phyloP scores from a whole-genome alignment of 2,329 filamentous ascomycete genomes.

The Ceratocystis cacaofunesta region DNA sequence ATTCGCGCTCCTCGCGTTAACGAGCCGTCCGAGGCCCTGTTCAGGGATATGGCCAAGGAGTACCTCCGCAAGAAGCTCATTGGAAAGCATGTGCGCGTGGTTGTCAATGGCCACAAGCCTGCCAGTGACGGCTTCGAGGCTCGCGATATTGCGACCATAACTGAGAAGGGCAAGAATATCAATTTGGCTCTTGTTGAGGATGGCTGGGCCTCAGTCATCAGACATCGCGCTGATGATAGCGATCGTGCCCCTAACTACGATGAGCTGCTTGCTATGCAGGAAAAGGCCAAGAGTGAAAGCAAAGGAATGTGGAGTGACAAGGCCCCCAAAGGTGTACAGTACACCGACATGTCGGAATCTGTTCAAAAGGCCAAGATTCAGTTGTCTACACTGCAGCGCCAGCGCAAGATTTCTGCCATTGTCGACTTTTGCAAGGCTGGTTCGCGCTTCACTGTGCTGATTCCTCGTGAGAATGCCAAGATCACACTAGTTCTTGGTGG shows the following conservation, averaged over 20 bases:
- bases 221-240: constrained; percentile 86
- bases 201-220: constrained; percentile 84
- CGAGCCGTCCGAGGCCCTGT: constrained; percentile 76
- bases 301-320: constrained; percentile 95
- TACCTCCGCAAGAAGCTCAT: constrained; percentile 87
- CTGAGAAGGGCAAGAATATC: constrained; percentile 72
- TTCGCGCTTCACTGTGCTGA: constrained; percentile 78
- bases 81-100: constrained; percentile 84
- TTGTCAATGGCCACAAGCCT: constrained; percentile 78
- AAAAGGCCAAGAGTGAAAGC: constrained; percentile 67
- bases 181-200: constrained; percentile 75
- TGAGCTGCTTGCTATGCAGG: constrained; percentile 65
- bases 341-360: constrained; percentile 80
- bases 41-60: constrained; percentile 87
- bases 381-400: constrained; percentile 69
- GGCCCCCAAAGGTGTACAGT: constrained; percentile 65
- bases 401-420: constrained; percentile 82
- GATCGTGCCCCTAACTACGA: constrained; percentile 93
- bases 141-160: constrained; percentile 82
- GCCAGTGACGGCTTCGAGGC: constrained; percentile 85
- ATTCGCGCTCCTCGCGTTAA: constrained; percentile 81
- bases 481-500: constrained; percentile 88
- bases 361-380: constrained; percentile 93
- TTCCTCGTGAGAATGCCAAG: constrained; percentile 87
- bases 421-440: constrained; percentile 98